These are phyloP conservation scores for Citrus hindsii DNA, from an alignment of 345 rosid species.

Conservation along the genomic window DNA sequence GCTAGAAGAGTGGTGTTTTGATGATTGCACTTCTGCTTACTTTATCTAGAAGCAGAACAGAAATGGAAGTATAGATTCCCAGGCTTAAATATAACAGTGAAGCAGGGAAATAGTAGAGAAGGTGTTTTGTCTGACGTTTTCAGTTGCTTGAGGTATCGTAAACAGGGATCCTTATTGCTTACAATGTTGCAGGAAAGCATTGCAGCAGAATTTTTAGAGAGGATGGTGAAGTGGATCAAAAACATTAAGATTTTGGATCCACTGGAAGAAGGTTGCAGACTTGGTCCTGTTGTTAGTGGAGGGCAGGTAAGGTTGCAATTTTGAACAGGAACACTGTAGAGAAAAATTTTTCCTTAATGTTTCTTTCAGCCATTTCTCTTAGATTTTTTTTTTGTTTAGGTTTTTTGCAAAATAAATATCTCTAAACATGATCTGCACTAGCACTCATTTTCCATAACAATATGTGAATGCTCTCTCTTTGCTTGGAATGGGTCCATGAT, in stretches of 20 bases:
- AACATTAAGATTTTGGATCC: constrained; percentile 91
- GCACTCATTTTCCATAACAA: neutral
- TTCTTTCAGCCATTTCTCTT: neutral
- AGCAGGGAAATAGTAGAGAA: neutral
- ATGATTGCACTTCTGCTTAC: neutral
- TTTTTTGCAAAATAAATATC: neutral
- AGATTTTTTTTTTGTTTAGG: neutral
- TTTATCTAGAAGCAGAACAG: neutral
- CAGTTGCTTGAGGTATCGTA: neutral
- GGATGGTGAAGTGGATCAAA: constrained; percentile 72
- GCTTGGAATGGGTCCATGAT: neutral
- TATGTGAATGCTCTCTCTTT: neutral
- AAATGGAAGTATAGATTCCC: neutral
- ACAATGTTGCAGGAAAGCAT: constrained; percentile 62
- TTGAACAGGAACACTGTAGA: neutral
- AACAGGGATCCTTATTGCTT: neutral
- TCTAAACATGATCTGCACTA: neutral
- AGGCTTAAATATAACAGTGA: neutral
- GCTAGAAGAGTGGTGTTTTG: neutral
- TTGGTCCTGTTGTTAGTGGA: constrained; percentile 85
- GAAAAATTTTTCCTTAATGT: neutral
- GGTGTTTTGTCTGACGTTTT: neutral
- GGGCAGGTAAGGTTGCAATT: constrained; percentile 57
- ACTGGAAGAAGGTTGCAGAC: constrained; percentile 86
- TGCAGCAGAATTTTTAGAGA: constrained; percentile 63